Percentiles rank a stretch among this genome's conserved stretches.
Evolutionary conservation across 1,284 basidiomycete genomes (phyloP).

Genomic region (Cryptococcus wingfieldii): DNA sequence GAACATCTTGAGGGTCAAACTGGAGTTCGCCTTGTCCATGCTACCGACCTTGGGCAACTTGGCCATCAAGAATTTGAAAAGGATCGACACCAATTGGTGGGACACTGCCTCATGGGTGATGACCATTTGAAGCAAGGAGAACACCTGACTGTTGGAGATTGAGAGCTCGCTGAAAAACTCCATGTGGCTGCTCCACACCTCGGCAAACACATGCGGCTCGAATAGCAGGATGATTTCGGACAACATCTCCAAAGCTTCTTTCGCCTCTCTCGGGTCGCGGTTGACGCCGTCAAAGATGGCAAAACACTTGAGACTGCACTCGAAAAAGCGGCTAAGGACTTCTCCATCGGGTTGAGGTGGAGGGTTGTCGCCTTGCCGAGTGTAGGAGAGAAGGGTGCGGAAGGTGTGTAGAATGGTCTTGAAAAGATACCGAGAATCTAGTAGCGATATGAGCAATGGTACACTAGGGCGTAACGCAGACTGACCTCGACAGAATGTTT

Average conservation of each 20-base stretch:
- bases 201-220: constrained; percentile 86
- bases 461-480: background rate
- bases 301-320: constrained; percentile 78
- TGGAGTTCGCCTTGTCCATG: constrained; percentile 70
- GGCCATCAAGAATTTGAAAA: constrained; percentile 81
- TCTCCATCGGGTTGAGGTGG: constrained; percentile 71
- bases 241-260: constrained; percentile 83
- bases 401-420: constrained; percentile 87
- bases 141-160: constrained; percentile 70
- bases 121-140: constrained; percentile 83
- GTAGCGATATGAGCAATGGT: background rate
- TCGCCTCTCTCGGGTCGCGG: constrained; percentile 71
- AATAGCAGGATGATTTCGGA: constrained; percentile 72
- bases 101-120: constrained; percentile 79
- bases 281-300: constrained; percentile 67
- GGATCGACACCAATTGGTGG: constrained; percentile 85
- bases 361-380: constrained; percentile 75
- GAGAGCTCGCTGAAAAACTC: constrained; percentile 79
- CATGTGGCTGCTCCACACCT: constrained; percentile 89
- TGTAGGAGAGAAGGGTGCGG: constrained; percentile 70
- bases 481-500: constrained; percentile 66
- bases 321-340: constrained; percentile 80
- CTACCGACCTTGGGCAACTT: constrained; percentile 80
- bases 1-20: constrained; percentile 83
- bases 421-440: constrained; percentile 80